Conservation (phyloP, 176 grass and related monocot genomes). For the Ananas comosus region DNA sequence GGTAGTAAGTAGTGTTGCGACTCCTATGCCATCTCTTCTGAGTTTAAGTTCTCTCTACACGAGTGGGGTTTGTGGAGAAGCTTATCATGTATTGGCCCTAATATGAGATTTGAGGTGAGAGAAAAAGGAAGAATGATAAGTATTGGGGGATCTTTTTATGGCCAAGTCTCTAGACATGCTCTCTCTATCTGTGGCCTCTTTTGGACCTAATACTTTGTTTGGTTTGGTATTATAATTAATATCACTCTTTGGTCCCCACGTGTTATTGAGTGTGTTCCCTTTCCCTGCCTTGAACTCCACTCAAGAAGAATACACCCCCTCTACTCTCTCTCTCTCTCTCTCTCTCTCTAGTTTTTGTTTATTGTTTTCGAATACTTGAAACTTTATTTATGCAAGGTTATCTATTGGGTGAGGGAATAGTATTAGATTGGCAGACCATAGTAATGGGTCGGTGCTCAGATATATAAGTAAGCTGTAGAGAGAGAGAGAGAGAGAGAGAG, state of each 20-base stretch:
- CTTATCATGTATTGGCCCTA: too few relatives aligned
- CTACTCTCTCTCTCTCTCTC: not conserved
- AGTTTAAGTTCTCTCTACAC: too few relatives aligned
- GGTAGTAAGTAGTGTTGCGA: not conserved
- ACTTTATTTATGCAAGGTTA: not conserved
- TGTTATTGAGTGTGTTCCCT: constrained; percentile 1
- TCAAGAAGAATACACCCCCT: constrained; percentile 11
- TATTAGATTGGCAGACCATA: not conserved
- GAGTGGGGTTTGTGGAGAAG: too few relatives aligned
- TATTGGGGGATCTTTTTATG: too few relatives aligned
- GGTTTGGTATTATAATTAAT: not conserved
- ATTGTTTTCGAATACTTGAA: not conserved
- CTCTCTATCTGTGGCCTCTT: not conserved
- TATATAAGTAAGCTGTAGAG: not conserved
- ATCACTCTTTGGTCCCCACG: not conserved
- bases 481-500: not conserved
- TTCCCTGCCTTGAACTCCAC: constrained; percentile 5
- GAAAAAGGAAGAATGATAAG: too few relatives aligned
- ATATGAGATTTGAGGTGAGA: too few relatives aligned
- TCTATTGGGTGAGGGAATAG: not conserved
- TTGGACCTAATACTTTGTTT: not conserved
- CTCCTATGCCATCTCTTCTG: too few relatives aligned
- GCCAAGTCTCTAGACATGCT: not conserved
- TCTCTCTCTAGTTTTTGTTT: not conserved
- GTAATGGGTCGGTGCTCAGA: not conserved